Evolutionary conservation across 1,139 yeast genomes (phyloP).

Genomic region (Suhomyces bolitotheri): DNA sequence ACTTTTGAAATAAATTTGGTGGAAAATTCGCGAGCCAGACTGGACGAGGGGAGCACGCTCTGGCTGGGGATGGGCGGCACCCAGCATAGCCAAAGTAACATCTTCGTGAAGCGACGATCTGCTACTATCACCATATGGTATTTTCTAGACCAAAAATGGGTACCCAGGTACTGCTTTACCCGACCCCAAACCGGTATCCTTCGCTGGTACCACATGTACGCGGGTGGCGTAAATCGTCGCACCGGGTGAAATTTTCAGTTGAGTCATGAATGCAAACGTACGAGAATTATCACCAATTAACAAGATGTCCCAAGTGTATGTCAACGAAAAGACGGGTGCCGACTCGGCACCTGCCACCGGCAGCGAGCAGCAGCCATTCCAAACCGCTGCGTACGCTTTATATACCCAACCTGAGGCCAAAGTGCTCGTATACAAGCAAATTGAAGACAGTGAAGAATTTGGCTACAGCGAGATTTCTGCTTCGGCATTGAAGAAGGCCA

Average conservation of each 20-base stretch:
- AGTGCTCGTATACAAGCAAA: conserved; percentile 63
- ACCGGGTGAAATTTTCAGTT: conserved; percentile 6
- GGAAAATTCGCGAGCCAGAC: too few relatives aligned
- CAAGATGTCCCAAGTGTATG: conserved; percentile 48
- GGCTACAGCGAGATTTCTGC: conserved; percentile 81
- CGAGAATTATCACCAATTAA: not conserved
- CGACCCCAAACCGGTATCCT: too few relatives aligned
- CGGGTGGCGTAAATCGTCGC: conserved; percentile 3
- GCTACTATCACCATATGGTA: too few relatives aligned
- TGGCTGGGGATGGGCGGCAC: too few relatives aligned
- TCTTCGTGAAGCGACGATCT: too few relatives aligned
- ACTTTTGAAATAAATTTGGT: not conserved
- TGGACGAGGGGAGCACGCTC: too few relatives aligned
- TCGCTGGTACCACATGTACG: conserved; percentile 1
- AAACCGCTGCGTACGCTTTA: conserved; percentile 82
- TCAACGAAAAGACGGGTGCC: conserved; percentile 69
- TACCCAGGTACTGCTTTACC: too few relatives aligned
- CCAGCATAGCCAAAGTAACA: too few relatives aligned
- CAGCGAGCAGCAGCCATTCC: conserved; percentile 65
- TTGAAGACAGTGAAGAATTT: conserved; percentile 54
- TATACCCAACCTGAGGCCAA: conserved; percentile 59
- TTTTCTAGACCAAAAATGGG: too few relatives aligned
- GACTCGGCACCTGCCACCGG: conserved; percentile 63
- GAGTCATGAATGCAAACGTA: too few relatives aligned
- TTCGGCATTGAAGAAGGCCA: conserved; percentile 92